Evolutionary conservation across 768 basidiomycete genomes (phyloP).

Genomic region (Trametes punicea): DNA sequence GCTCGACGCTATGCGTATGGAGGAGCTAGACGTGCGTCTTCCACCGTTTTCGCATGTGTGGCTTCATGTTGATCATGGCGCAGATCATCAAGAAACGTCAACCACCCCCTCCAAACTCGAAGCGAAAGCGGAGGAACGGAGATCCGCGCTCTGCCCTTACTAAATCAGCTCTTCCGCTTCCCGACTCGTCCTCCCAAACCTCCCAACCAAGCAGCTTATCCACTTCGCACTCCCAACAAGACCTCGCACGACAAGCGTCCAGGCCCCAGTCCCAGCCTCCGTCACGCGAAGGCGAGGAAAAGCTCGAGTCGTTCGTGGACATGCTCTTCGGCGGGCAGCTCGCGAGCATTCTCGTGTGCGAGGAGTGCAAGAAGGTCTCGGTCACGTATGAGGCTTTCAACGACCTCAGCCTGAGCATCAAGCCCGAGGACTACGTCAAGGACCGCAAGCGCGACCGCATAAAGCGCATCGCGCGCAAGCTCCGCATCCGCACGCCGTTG

Average conservation of each 20-base stretch:
- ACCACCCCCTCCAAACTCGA: slow-evolving; percentile 40
- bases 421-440: slow-evolving; percentile 71
- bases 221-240: neutral
- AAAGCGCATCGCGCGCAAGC: slow-evolving; percentile 66
- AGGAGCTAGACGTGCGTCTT: slow-evolving; percentile 76
- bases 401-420: slow-evolving; percentile 88
- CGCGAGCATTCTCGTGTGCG: slow-evolving; percentile 90
- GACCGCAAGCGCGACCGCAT: slow-evolving; percentile 76
- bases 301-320: slow-evolving; percentile 73
- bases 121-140: slow-evolving; percentile 25
- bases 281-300: slow-evolving; percentile 40
- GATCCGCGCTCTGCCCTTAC: neutral
- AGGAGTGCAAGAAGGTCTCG: slow-evolving; percentile 90
- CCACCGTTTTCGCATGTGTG: neutral
- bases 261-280: neutral
- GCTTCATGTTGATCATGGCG: slow-evolving; percentile 2
- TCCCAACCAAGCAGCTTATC: neutral
- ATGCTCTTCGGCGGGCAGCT: slow-evolving; percentile 89
- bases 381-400: slow-evolving; percentile 93
- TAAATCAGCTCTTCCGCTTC: neutral
- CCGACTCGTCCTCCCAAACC: neutral
- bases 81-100: slow-evolving; percentile 79
- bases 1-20: slow-evolving; percentile 91
- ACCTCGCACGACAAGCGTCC: neutral
- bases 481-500: slow-evolving; percentile 34